Evolutionary conservation across 306 rosid genomes (phyloP).

Genomic region (Ziziphus jujuba): DNA sequence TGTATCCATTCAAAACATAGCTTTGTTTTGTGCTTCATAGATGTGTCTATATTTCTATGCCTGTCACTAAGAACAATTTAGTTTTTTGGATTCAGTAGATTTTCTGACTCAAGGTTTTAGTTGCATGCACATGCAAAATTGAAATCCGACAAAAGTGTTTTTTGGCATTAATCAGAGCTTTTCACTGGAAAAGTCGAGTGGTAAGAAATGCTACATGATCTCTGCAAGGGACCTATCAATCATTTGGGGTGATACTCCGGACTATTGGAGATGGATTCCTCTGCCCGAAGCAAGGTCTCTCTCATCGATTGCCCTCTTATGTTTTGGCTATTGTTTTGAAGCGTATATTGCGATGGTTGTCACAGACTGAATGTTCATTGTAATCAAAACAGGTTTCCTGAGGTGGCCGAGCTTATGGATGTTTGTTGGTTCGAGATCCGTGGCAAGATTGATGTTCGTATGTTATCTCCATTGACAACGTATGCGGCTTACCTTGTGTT

Average conservation of each 20-base stretch:
- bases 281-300: slow-evolving; percentile 44
- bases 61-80: not conserved
- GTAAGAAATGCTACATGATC: slow-evolving; percentile 72
- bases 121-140: not conserved
- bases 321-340: not conserved
- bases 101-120: not conserved
- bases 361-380: not conserved
- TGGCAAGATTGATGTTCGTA: slow-evolving; percentile 39
- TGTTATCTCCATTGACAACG: slow-evolving; percentile 49
- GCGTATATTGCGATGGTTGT: not conserved
- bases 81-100: too few relatives aligned
- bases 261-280: slow-evolving; percentile 64
- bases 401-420: slow-evolving; percentile 56
- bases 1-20: too few relatives aligned
- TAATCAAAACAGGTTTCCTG: slow-evolving; percentile 48
- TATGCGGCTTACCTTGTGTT: slow-evolving; percentile 66
- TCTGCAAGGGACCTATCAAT: slow-evolving; percentile 54
- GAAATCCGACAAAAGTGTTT: not conserved
- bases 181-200: slow-evolving; percentile 50
- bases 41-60: not conserved
- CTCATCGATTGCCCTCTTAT: not conserved
- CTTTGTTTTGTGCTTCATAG: too few relatives aligned
- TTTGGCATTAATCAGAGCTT: slow-evolving; percentile 53
- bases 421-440: slow-evolving; percentile 81
- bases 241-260: slow-evolving; percentile 63